Conservation (phyloP, 371 early-diverging fungal genomes). For the Circinella umbellata region DNA sequence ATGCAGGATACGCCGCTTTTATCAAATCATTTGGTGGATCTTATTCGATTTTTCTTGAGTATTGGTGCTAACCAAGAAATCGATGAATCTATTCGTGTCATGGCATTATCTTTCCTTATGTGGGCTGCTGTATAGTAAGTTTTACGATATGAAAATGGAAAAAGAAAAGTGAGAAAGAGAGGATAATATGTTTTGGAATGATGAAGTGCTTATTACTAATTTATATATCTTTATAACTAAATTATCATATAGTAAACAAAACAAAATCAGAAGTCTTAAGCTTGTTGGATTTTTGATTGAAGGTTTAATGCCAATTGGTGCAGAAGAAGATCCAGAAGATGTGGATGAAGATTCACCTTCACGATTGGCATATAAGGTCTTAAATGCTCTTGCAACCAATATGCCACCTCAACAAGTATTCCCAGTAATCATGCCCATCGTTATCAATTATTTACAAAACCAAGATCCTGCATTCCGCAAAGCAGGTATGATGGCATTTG, state of each 20-base stretch:
- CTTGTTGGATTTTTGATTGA: conserved; percentile 78
- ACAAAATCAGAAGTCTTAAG: conserved; percentile 80
- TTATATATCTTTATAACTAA: too few species aligned
- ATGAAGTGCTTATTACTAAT: not conserved
- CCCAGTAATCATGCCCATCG: conserved; percentile 73
- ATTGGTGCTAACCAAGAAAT: conserved; percentile 72
- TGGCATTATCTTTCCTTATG: conserved; percentile 85
- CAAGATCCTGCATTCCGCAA: conserved; percentile 76
- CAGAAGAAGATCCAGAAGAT: conserved; percentile 87
- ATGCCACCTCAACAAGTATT: conserved; percentile 90
- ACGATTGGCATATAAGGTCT: conserved; percentile 68
- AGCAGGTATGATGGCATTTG: conserved; percentile 89
- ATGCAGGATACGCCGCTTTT: conserved; percentile 79
- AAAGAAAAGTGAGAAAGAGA: not conserved
- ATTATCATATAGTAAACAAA: conserved; percentile 62
- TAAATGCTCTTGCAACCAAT: conserved; percentile 79
- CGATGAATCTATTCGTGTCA: conserved; percentile 73
- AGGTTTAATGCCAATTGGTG: conserved; percentile 80
- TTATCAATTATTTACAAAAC: conserved; percentile 78
- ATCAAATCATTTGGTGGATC: conserved; percentile 73
- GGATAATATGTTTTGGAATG: not conserved
- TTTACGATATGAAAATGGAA: not conserved
- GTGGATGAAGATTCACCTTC: conserved; percentile 86
- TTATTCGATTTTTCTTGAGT: conserved; percentile 79
- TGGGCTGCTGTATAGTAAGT: conserved; percentile 84